These are phyloP conservation scores for Friedmanniomyces endolithicus DNA, from an alignment of 495 filamentous ascomycete species.

Conservation along the genomic window DNA sequence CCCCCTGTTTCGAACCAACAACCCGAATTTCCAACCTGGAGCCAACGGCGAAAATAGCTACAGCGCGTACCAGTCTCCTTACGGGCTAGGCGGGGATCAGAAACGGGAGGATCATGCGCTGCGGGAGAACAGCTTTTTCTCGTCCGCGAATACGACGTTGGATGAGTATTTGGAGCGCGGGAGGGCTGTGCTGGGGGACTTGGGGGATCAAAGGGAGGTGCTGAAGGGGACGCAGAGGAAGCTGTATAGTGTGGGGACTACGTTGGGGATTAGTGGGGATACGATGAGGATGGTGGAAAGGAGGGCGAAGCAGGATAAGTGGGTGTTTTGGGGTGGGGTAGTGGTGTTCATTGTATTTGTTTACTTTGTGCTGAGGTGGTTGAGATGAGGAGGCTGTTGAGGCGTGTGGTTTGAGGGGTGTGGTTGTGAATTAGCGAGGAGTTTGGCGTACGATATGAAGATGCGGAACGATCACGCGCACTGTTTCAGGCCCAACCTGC, in stretches of 20 bases:
- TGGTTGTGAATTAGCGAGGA: background rate
- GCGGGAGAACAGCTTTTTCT: constrained; percentile 78
- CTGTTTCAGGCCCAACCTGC: too few relatives aligned
- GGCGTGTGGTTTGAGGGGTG: background rate
- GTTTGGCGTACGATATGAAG: background rate
- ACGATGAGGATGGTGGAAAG: constrained; percentile 94
- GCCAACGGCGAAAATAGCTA: constrained; percentile 6
- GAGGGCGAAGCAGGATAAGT: constrained; percentile 87
- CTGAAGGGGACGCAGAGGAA: constrained; percentile 85
- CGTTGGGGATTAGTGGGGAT: constrained; percentile 83
- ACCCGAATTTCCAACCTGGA: constrained; percentile 25
- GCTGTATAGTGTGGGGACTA: constrained; percentile 88
- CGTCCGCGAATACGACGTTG: constrained; percentile 61
- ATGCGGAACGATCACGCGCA: background rate
- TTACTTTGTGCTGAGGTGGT: constrained; percentile 72
- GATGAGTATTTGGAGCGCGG: constrained; percentile 92
- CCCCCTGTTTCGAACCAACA: constrained; percentile 29
- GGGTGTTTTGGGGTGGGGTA: constrained; percentile 88
- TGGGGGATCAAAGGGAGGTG: constrained; percentile 83
- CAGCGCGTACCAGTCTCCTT: constrained; percentile 17
- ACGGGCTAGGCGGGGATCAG: constrained; percentile 36
- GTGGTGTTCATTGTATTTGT: constrained; percentile 86
- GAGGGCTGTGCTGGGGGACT: constrained; percentile 73
- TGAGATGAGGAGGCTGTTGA: constrained; percentile 45
- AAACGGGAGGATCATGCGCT: constrained; percentile 71